Evolutionary conservation across 495 filamentous ascomycete genomes (phyloP), one percentile per base, ranked within the genome.

Genomic region (Durotheca rogersii): DNA sequence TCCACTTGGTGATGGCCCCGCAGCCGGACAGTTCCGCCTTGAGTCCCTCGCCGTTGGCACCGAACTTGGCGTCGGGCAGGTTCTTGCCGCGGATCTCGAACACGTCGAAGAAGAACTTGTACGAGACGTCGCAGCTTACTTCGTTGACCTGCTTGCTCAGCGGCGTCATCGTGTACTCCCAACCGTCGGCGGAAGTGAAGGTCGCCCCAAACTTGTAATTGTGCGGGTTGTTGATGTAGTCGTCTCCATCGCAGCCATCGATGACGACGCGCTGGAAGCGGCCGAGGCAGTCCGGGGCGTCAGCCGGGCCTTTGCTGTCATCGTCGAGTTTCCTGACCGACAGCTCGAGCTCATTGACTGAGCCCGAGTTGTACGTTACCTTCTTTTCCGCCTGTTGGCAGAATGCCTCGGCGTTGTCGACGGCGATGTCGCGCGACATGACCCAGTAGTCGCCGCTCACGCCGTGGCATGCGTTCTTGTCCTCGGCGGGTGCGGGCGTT

Each of bases 21-120:
- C 58, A 62, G 10, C 55, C 44, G n/a, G 14, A 17, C 18, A 62
- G 35, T 17, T 59, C 21, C 12, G 36, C 36, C 2, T 50, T 3
- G 34, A 62, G 27, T 10, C 58, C 58, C 5, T n/a, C 5, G 31
- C 31, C 31, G 31, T 33, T n/a, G 31, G 31, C 5, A 12, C 5
- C 31, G 10, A 33, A 3, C 11, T n/a, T 33, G 31, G 31, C 31
- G 31, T 33, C 31, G 5, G 31, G 31, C 11, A 33, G 31, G 31
- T 33, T 33, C 31, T 33, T n/a, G 31, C 31, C 11, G 31, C 31
- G 31, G 31, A 33, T 33, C 11, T 33, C 31, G 31, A 33, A 33
- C 31, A n/a, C 3, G 31, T 33, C 31, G 11, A 6, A 33, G 5
- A 33, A n/a, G 31, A 33, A 33, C 31, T 6, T 33, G 5, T n/a